Evolutionary conservation across 2,329 filamentous ascomycete species (phyloP).

Genomic region (Colletotrichum scovillei): DNA sequence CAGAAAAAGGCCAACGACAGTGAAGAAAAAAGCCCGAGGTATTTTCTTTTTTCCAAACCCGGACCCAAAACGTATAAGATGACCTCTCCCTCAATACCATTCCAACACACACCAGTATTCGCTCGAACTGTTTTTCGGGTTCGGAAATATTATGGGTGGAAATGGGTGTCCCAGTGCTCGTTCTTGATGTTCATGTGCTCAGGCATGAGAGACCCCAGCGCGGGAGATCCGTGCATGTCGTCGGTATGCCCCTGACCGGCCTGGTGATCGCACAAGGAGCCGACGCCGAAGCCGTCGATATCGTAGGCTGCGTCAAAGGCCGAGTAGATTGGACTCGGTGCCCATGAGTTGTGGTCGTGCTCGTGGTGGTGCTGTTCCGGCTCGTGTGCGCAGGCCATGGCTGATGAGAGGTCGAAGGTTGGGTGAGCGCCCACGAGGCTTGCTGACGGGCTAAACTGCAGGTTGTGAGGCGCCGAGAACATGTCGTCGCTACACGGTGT

Average conservation of each 20-base stretch:
- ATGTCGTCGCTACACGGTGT: constrained; percentile 67
- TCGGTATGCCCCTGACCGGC: constrained; percentile 43
- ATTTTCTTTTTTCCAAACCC: constrained; percentile 3
- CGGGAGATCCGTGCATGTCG: constrained; percentile 41
- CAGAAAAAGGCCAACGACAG: not conserved
- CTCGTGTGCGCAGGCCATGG: constrained; percentile 40
- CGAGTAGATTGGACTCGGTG: constrained; percentile 48
- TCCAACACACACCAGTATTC: not conserved
- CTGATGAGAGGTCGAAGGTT: constrained; percentile 44
- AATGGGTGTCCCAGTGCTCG: constrained; percentile 46
- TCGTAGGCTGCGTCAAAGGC: constrained; percentile 55
- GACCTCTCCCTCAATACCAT: not conserved
- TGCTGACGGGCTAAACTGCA: constrained; percentile 46
- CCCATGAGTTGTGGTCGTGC: constrained; percentile 45
- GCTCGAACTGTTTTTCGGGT: not conserved
- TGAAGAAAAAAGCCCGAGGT: not conserved
- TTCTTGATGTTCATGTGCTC: constrained; percentile 48
- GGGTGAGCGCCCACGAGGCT: constrained; percentile 45
- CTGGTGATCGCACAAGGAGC: constrained; percentile 44
- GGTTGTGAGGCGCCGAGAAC: constrained; percentile 43
- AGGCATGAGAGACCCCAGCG: constrained; percentile 40
- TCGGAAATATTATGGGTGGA: constrained; percentile 2
- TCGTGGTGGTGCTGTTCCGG: constrained; percentile 43
- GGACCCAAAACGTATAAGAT: constrained; percentile 18
- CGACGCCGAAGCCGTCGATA: constrained; percentile 47